Base-by-base conservation (phyloP, 2,329 filamentous ascomycete species). In the Ophiostoma ips region DNA sequence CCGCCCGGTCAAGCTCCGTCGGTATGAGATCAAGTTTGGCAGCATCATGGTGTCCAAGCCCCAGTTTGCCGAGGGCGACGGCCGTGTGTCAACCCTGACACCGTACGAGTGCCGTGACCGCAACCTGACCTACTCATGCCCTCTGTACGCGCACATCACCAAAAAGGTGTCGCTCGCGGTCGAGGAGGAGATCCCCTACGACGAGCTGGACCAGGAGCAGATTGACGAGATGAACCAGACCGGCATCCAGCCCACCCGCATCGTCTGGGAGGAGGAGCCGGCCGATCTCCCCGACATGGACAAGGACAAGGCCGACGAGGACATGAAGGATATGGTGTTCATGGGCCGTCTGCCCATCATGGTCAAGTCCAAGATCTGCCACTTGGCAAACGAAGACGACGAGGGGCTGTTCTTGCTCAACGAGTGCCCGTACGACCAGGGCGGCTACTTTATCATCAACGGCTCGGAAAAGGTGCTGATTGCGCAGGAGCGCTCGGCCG, bases 361-460 rank as follows among this genome's bases (percentile, higher is more conserved):
- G 92, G 76, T 98, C 59, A 95, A 95, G 70, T 95, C 89, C 30
- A 87, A 90, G 66, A 92, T 94, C 59, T 98, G 92, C 66, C 87
- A 94, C 57, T 68, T 98, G 58, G 84, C 84, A 58, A 82, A 84
- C 57, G 79, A 94, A 62, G 78, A 79, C 46, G 90, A 96, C 56
- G 83, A 92, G 49, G 83, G 86, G 46, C 74, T 98, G 2, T 96
- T 94, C 64, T 75, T 85, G 44, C 82, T 94, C 66, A 95, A 95
- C 62, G 92, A 98, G 68, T 98, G 92, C 58, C 92, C 92, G 1
- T 98, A 95, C 65, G 92, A 98, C 62, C 92, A 95, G 62, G 92
- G 92, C 58, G 92, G 92, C 57, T 98, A 98, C 68, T 98, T 98
- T 63, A 87, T 98, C 60, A 98, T 98, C 74, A 98, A 98, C 69